phyloP scores from a whole-genome alignment of 2,329 filamentous ascomycete species.

The Sclerotinia nivalis region DNA sequence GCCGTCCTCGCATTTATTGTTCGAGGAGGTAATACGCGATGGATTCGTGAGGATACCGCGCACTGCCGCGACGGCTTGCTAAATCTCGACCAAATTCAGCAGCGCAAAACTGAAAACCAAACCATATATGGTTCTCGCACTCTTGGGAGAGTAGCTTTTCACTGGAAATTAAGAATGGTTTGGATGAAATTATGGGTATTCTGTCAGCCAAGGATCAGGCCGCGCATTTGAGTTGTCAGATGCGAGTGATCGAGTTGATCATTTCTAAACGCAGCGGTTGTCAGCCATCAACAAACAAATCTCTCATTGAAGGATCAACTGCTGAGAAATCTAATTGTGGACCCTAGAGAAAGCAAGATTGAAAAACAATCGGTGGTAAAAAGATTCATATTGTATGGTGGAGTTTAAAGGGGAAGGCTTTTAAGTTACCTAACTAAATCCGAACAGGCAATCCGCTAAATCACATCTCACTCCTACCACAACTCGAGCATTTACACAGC shows the following conservation, averaged over 20 bases:
- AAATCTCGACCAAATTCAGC: background rate
- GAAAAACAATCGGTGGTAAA: background rate
- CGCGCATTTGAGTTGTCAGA: background rate
- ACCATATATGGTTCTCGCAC: background rate
- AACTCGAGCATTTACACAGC: background rate
- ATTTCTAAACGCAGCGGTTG: background rate
- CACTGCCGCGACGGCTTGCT: background rate
- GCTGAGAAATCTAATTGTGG: background rate
- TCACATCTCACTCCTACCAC: background rate
- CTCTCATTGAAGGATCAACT: background rate
- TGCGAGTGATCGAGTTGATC: conserved; percentile 10
- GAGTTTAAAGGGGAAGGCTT: background rate
- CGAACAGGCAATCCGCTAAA: background rate
- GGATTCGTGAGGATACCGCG: background rate
- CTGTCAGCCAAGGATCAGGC: background rate
- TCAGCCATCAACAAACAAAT: background rate
- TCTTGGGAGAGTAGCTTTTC: background rate
- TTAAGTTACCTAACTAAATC: background rate
- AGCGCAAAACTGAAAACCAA: background rate
- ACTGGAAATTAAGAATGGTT: too few relatives aligned
- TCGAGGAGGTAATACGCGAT: conserved; percentile 1
- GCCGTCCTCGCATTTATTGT: background rate
- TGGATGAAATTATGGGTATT: background rate
- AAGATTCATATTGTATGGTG: background rate
- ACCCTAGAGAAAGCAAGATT: background rate